Conservation (phyloP, 1,284 basidiomycete species). For the Ustilago hordei region DNA sequence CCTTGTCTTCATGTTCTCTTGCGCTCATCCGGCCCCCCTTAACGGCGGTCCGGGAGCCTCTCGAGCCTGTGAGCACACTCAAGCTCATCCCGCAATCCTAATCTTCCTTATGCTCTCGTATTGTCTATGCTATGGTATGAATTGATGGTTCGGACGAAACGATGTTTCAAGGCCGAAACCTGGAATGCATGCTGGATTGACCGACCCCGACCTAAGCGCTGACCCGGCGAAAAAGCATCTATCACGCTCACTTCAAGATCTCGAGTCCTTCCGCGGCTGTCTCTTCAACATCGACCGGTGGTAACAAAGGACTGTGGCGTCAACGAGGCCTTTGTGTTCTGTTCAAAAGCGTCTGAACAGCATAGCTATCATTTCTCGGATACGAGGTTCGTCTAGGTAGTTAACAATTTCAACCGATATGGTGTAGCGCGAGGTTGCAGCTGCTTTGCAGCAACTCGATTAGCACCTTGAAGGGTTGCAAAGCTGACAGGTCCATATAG, state of each 20-base stretch:
- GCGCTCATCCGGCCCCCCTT: too few relatives aligned
- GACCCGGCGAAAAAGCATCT: not conserved
- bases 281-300: not conserved
- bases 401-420: not conserved
- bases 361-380: not conserved
- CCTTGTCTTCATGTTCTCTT: too few relatives aligned
- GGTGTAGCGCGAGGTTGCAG: constrained; percentile 1
- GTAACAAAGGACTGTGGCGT: not conserved
- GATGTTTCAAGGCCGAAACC: not conserved
- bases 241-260: not conserved
- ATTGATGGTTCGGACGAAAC: not conserved
- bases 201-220: not conserved
- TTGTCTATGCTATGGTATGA: too few relatives aligned
- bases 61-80: too few relatives aligned
- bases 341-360: not conserved
- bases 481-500: constrained; percentile 1
- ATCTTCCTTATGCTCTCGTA: too few relatives aligned
- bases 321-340: not conserved
- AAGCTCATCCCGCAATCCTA: too few relatives aligned
- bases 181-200: not conserved
- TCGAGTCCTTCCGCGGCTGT: not conserved
- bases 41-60: too few relatives aligned
- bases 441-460: not conserved
- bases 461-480: not conserved
- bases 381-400: not conserved